Conservation (phyloP, 2,329 filamentous ascomycete genomes). For the Sclerotinia spermophila region DNA sequence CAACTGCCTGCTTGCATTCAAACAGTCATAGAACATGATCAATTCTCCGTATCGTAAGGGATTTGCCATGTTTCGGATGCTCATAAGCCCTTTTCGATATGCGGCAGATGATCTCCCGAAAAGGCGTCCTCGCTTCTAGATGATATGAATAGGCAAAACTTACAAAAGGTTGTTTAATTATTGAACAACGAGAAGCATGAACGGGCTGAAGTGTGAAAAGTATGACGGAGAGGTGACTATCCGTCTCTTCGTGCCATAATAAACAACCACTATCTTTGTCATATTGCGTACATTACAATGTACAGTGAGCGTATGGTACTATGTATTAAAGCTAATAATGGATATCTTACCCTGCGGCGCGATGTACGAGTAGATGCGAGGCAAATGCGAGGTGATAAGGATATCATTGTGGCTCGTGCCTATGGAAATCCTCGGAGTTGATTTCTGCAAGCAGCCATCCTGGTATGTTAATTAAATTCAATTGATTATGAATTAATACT, state of each 20-base stretch:
- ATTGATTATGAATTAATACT: background rate
- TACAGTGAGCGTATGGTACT: background rate
- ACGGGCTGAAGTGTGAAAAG: slow-evolving; percentile 11
- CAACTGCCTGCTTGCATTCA: background rate
- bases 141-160: slow-evolving; percentile 11
- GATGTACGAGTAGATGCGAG: slow-evolving; percentile 13
- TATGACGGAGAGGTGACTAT: slow-evolving; percentile 14
- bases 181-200: slow-evolving; percentile 12
- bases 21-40: slow-evolving; percentile 11
- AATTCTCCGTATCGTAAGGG: slow-evolving; percentile 14
- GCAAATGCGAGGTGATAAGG: slow-evolving; percentile 16
- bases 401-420: slow-evolving; percentile 19
- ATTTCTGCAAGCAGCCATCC: slow-evolving; percentile 19
- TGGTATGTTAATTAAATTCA: background rate
- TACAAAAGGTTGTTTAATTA: background rate
- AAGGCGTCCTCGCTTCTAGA: slow-evolving; percentile 18
- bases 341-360: slow-evolving; percentile 16
- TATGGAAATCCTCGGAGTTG: slow-evolving; percentile 19
- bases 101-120: slow-evolving; percentile 30
- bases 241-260: slow-evolving; percentile 7
- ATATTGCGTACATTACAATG: background rate
- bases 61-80: slow-evolving; percentile 18
- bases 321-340: slow-evolving; percentile 1
- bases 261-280: background rate
- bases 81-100: slow-evolving; percentile 20